phyloP scores from a whole-genome alignment of 2,329 filamentous ascomycete genomes.

The Colletotrichum orbiculare region DNA sequence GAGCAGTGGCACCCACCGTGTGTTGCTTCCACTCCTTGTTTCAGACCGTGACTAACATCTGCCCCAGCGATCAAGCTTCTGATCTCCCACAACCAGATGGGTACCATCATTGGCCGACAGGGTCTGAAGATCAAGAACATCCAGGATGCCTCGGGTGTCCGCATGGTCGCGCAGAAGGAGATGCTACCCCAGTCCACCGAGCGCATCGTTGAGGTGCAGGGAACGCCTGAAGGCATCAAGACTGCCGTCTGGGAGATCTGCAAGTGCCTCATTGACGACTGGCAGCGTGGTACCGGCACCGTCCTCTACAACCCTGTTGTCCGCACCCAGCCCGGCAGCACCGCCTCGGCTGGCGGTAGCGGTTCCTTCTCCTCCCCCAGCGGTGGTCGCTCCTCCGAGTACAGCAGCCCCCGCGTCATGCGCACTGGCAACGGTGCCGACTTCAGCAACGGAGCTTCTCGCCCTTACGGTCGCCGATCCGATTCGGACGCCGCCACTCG shows the following conservation, averaged over 20 bases:
- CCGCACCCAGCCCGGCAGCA: slow-evolving; percentile 77
- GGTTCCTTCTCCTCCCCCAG: slow-evolving; percentile 49
- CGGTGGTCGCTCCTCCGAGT: slow-evolving; percentile 62
- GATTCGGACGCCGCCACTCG: slow-evolving; percentile 84
- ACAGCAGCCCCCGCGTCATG: slow-evolving; percentile 78
- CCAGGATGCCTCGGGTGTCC: slow-evolving; percentile 94
- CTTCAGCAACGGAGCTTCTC: slow-evolving; percentile 76
- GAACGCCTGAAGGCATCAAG: slow-evolving; percentile 93
- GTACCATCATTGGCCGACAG: slow-evolving; percentile 96
- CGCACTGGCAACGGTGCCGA: slow-evolving; percentile 97
- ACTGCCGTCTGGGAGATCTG: slow-evolving; percentile 98
- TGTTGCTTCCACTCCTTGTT: slow-evolving; percentile 47
- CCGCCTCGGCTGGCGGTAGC: slow-evolving; percentile 47
- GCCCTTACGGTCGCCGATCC: slow-evolving; percentile 80
- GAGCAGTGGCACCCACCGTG: slow-evolving; percentile 94
- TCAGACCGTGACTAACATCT: slow-evolving; percentile 38
- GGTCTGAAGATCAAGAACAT: slow-evolving; percentile 99
- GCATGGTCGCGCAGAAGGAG: slow-evolving; percentile 99
- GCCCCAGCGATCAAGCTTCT: slow-evolving; percentile 89
- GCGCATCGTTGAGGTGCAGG: slow-evolving; percentile 96
- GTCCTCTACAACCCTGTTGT: slow-evolving; percentile 98
- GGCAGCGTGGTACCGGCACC: slow-evolving; percentile 95
- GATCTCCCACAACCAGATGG: slow-evolving; percentile 99
- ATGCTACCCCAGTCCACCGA: slow-evolving; percentile 99
- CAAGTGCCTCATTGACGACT: slow-evolving; percentile 97